A percentile compares a stretch with the other conserved stretches of the same genome.
phyloP scores from a whole-genome alignment of 140 eudicot species.

The Ambrosia hybrid region DNA sequence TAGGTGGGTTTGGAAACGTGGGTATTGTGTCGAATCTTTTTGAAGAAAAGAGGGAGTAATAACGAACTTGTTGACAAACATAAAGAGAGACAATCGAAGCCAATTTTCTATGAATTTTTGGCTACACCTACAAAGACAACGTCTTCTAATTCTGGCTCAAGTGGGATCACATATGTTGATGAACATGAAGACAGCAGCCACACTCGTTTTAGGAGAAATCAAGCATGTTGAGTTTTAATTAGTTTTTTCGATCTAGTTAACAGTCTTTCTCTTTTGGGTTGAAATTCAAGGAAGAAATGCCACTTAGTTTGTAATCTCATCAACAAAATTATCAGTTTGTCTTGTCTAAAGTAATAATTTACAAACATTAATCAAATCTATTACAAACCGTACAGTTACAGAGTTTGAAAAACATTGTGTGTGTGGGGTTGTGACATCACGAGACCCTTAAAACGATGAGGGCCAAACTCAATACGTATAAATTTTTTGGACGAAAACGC shows the following conservation, averaged over 20 bases:
- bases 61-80: not conserved
- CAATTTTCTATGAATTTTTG: conserved; percentile 74
- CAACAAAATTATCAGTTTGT: too few relatives aligned
- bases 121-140: conserved; percentile 3
- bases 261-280: not conserved
- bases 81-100: conserved; percentile 17
- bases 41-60: conserved; percentile 55
- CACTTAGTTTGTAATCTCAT: too few relatives aligned
- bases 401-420: too few relatives aligned
- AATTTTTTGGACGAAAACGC: too few relatives aligned
- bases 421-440: too few relatives aligned
- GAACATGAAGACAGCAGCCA: conserved; percentile 11
- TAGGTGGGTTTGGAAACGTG: conserved; percentile 55
- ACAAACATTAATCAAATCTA: too few relatives aligned
- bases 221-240: not conserved
- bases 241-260: not conserved
- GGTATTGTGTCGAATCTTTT: conserved; percentile 82
- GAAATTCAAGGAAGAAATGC: not conserved
- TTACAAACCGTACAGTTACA: too few relatives aligned
- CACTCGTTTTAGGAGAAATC: conserved; percentile 35
- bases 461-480: too few relatives aligned
- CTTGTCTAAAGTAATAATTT: too few relatives aligned
- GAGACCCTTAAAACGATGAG: too few relatives aligned
- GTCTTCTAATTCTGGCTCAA: conserved; percentile 58
- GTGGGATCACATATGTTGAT: conserved; percentile 58